Evolutionary conservation across 2,329 filamentous ascomycete species (phyloP), one percentile per base, ranked within the genome.

Genomic region (Exophiala aquamarina): DNA sequence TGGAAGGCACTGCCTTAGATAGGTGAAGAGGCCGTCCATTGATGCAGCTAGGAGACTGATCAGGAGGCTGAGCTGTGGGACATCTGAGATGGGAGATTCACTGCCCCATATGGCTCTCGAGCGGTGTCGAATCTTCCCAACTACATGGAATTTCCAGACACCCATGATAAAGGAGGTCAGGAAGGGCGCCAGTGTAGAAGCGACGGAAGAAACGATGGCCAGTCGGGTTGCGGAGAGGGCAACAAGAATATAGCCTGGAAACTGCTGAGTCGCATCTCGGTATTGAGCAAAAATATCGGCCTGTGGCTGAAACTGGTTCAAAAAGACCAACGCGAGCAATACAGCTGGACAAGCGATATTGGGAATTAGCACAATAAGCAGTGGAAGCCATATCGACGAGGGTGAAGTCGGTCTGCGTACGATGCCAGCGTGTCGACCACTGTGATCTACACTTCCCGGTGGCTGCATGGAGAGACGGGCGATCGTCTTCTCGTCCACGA

Each of bases 361-460:
- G n/a, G 35, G 35, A n/a, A 20, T 38, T 8, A 38, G 15, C 35
- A 38, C 35, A 20, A 20, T 8, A 15, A 38, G 35, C 15, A 19
- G 19, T 8, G 35, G 35, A n/a, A 38, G 17, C 35, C 35, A 38
- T 38, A 38, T 38, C 20, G 35, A 38, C 6, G n/a, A 26, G 23
- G 23, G 6, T 42, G 23, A 26, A 26, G 23, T 26, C 23, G 23
- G 23, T 26, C 23, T 26, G 23, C 23, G 6, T 26, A 11, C 11
- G 23, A 26, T 11, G 11, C 23, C 23, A 6, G 6, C 23, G 11
- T 26, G 11, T 26, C 11, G 23, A 26, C 23, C 23, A n/a, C n/a
- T n/a, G n/a, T n/a, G n/a, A n/a, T n/a, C n/a, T n/a, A n/a, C n/a
- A n/a, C n/a, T n/a, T 11, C 6, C 6, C 11, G 23, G 23, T 26